A percentile compares a stretch with the other conserved stretches of the same genome.
Conservation (phyloP, 768 basidiomycete species). For the Amanita rubescens region DNA sequence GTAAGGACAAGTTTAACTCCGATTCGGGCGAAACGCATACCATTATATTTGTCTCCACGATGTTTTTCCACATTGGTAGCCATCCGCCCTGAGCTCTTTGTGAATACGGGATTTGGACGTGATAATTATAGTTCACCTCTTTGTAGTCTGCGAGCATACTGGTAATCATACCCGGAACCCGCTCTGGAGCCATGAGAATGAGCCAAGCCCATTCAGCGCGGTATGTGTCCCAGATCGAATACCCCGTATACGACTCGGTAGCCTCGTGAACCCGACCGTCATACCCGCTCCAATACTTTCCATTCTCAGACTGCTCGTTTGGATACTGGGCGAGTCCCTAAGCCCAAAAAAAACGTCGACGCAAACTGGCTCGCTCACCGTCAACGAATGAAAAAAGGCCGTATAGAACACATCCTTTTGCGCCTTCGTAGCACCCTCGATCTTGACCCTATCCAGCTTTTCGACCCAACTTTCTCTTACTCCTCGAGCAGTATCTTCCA, state of each 20-base stretch:
- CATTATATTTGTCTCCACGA: slow-evolving; percentile 86
- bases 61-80: slow-evolving; percentile 90
- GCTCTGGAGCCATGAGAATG: slow-evolving; percentile 69
- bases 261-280: slow-evolving; percentile 49
- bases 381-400: slow-evolving; percentile 53
- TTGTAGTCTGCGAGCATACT: slow-evolving; percentile 78
- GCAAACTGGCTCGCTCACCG: slow-evolving; percentile 24
- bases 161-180: slow-evolving; percentile 66
- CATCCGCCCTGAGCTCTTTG: slow-evolving; percentile 49
- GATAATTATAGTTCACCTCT: slow-evolving; percentile 31
- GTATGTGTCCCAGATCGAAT: slow-evolving; percentile 80
- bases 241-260: slow-evolving; percentile 70
- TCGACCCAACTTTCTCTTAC: slow-evolving; percentile 52
- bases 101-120: background rate
- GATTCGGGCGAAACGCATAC: slow-evolving; percentile 23
- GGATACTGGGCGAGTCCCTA: too few species aligned
- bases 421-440: slow-evolving; percentile 41
- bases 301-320: slow-evolving; percentile 63
- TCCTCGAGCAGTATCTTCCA: slow-evolving; percentile 43
- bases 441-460: slow-evolving; percentile 42
- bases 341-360: background rate
- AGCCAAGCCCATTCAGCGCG: slow-evolving; percentile 77
- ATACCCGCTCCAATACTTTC: slow-evolving; percentile 71
- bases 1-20: background rate
- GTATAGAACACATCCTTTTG: slow-evolving; percentile 52